phyloP scores from a whole-genome alignment of 495 filamentous ascomycete genomes.

The Margaritispora aquatica region DNA sequence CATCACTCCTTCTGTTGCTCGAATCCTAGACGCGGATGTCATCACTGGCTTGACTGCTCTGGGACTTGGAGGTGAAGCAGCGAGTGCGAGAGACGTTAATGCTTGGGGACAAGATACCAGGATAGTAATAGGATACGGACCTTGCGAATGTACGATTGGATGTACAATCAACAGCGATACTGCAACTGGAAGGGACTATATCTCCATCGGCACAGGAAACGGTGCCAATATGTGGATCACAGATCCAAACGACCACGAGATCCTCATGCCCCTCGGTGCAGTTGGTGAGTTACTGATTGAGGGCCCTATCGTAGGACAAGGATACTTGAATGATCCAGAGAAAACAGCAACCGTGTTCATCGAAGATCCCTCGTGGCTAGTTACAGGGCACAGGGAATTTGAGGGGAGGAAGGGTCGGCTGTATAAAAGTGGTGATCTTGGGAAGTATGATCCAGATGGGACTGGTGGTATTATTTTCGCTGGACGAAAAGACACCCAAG shows the following conservation, averaged over 20 bases:
- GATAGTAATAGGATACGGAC: constrained; percentile 54
- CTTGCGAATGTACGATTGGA: constrained; percentile 30
- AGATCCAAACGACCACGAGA: constrained; percentile 43
- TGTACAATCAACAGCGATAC: constrained; percentile 30
- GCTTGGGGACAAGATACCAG: constrained; percentile 48
- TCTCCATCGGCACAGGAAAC: constrained; percentile 16
- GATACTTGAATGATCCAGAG: constrained; percentile 35
- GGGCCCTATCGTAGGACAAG: constrained; percentile 45
- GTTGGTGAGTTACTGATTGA: constrained; percentile 59
- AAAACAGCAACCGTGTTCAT: constrained; percentile 25
- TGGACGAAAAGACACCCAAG: constrained; percentile 26
- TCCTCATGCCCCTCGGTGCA: constrained; percentile 48
- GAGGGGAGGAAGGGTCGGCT: constrained; percentile 44
- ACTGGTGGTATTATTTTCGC: constrained; percentile 27
- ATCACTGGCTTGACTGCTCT: constrained; percentile 32
- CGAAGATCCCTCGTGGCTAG: constrained; percentile 13
- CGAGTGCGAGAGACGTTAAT: constrained; percentile 42
- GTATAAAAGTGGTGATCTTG: constrained; percentile 44
- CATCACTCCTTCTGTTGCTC: constrained; percentile 46
- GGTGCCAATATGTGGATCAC: constrained; percentile 47
- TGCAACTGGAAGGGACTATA: constrained; percentile 7
- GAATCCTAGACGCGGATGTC: constrained; percentile 23
- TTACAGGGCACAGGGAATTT: constrained; percentile 6
- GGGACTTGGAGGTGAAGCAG: constrained; percentile 32
- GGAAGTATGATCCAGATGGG: constrained; percentile 30